These are phyloP conservation scores for Thelonectria discophora DNA, from an alignment of 2,329 filamentous ascomycete species.

Conservation along the genomic window DNA sequence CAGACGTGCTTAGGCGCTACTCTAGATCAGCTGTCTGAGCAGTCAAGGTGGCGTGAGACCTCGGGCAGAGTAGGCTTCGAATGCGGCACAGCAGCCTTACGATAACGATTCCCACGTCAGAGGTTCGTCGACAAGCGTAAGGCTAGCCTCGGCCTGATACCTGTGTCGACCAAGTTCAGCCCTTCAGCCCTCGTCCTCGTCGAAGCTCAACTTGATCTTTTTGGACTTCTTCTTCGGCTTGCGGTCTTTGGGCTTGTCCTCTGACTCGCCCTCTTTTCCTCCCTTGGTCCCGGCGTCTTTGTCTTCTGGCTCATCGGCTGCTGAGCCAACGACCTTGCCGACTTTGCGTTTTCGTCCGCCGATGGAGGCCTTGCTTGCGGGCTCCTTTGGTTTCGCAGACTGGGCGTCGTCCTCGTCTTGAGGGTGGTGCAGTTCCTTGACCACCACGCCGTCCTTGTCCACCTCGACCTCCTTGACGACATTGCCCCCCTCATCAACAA, in stretches of 20 bases:
- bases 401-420: constrained; percentile 32
- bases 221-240: constrained; percentile 63
- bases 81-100: constrained; percentile 11
- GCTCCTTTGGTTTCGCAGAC: constrained; percentile 43
- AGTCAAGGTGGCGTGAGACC: constrained; percentile 17
- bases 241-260: constrained; percentile 43
- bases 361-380: constrained; percentile 43
- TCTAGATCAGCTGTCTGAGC: neutral
- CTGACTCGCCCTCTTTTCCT: constrained; percentile 39
- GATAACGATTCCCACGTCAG: constrained; percentile 2
- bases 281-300: constrained; percentile 25
- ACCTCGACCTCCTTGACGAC: constrained; percentile 64
- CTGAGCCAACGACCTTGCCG: constrained; percentile 48
- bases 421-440: constrained; percentile 46
- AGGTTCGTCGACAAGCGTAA: neutral
- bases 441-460: constrained; percentile 51
- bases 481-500: constrained; percentile 77
- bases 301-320: constrained; percentile 39
- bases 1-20: neutral
- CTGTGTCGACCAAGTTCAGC: neutral
- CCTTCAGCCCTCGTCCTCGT: constrained; percentile 63
- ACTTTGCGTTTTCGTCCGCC: constrained; percentile 64
- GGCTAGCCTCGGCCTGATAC: neutral
- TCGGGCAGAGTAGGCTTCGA: constrained; percentile 6
- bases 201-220: constrained; percentile 75